phyloP scores from a whole-genome alignment of 805 yeast genomes.

The Metschnikowia lochheadii region DNA sequence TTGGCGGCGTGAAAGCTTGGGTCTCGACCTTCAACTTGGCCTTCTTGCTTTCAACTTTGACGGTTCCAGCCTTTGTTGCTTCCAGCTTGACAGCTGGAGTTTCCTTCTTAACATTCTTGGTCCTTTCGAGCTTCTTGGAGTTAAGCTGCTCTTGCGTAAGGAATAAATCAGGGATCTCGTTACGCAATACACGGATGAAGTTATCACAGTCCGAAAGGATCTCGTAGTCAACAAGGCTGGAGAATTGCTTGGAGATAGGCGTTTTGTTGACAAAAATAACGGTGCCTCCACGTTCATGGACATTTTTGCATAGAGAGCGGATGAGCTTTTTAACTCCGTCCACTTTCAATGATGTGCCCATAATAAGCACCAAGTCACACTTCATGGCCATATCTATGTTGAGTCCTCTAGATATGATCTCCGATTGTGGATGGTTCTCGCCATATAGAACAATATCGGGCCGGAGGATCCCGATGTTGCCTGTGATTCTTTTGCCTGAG shows the following conservation, averaged over 20 bases:
- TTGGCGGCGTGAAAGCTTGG: slow-evolving; percentile 29
- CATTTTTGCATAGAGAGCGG: slow-evolving; percentile 57
- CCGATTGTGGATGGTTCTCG: slow-evolving; percentile 87
- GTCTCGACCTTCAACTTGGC: neutral
- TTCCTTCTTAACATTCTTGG: slow-evolving; percentile 10
- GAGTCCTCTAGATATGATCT: slow-evolving; percentile 67
- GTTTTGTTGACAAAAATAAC: slow-evolving; percentile 77
- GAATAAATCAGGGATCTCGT: slow-evolving; percentile 59
- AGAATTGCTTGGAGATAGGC: slow-evolving; percentile 62
- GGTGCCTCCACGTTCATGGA: slow-evolving; percentile 75
- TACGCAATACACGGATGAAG: slow-evolving; percentile 59
- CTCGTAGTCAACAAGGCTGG: slow-evolving; percentile 71
- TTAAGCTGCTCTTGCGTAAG: slow-evolving; percentile 50
- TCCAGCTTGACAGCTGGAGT: slow-evolving; percentile 5
- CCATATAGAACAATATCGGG: slow-evolving; percentile 93
- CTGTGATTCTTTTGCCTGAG: slow-evolving; percentile 71
- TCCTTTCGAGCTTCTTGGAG: slow-evolving; percentile 34
- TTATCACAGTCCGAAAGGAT: slow-evolving; percentile 76
- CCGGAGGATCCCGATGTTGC: slow-evolving; percentile 68
- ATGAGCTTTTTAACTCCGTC: slow-evolving; percentile 84
- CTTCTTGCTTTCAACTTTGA: neutral
- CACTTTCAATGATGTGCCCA: slow-evolving; percentile 91
- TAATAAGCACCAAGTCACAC: slow-evolving; percentile 79
- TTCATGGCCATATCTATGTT: slow-evolving; percentile 57
- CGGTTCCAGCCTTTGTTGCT: slow-evolving; percentile 1